A percentile compares a stretch with the other conserved stretches of the same genome.
phyloP scores from a whole-genome alignment of 805 yeast species.

The Candida caryicola region DNA sequence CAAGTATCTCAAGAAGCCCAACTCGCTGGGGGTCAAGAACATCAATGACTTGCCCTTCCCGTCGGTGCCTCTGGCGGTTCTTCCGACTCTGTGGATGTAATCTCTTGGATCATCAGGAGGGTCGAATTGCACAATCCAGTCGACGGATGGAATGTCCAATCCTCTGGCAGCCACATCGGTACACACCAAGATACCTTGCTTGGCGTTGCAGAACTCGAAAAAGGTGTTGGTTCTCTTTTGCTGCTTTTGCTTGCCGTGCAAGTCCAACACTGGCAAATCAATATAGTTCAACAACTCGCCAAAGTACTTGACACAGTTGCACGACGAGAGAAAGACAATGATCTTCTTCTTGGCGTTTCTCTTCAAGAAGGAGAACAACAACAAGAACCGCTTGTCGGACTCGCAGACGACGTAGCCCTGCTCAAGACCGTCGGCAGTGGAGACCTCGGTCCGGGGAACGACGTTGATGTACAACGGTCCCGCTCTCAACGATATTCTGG shows the following conservation, averaged over 20 bases:
- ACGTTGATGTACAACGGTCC: constrained; percentile 95
- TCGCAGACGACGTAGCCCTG: constrained; percentile 99
- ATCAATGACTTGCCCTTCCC: constrained; percentile 93
- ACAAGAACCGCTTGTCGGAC: constrained; percentile 86
- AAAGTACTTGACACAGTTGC: constrained; percentile 95
- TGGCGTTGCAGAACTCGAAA: constrained; percentile 97
- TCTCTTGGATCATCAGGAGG: constrained; percentile 99
- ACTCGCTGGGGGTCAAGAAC: constrained; percentile 92
- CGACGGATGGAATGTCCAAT: constrained; percentile 95
- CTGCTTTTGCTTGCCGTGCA: constrained; percentile 98
- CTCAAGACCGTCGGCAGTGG: constrained; percentile 95
- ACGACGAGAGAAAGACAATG: constrained; percentile 92
- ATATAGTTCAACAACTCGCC: constrained; percentile 94
- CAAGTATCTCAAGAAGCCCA: constrained; percentile 90
- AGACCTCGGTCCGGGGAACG: constrained; percentile 73
- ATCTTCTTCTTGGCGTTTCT: constrained; percentile 88
- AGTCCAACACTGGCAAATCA: constrained; percentile 92
- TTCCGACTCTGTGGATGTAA: constrained; percentile 97
- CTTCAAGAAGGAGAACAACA: constrained; percentile 89
- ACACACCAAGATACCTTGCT: constrained; percentile 87
- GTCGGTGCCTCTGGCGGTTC: constrained; percentile 91
- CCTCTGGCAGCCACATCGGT: constrained; percentile 99
- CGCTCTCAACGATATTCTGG: constrained; percentile 89
- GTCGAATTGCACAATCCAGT: constrained; percentile 98
- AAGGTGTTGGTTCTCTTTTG: constrained; percentile 98